A percentile compares a stretch with the other conserved stretches of the same genome.
These are phyloP conservation scores for Vigna reflexopilosa DNA, from an alignment of 306 rosid genomes.

Conservation along the genomic window DNA sequence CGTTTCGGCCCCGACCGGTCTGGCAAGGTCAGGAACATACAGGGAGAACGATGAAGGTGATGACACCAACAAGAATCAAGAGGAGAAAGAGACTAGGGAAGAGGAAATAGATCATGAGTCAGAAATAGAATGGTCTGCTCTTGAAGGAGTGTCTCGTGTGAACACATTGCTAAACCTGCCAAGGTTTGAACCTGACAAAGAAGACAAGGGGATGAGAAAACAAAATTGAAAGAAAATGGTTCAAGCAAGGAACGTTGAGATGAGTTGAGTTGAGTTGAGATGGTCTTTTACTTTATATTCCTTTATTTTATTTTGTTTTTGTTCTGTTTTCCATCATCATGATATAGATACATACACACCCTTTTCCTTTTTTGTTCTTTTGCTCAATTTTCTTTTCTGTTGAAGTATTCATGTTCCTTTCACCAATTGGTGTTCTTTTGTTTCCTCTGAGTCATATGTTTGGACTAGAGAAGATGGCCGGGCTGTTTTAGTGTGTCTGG, in stretches of 20 bases:
- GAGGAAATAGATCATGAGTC: conserved; percentile 60
- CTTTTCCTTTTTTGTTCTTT: conserved; percentile 27
- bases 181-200: conserved; percentile 82
- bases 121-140: conserved; percentile 90
- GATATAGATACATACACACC: conserved; percentile 34
- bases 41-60: conserved; percentile 52
- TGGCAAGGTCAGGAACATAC: conserved; percentile 60
- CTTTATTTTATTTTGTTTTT: not conserved
- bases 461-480: conserved; percentile 63
- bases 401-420: conserved; percentile 33
- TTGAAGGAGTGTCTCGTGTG: conserved; percentile 97
- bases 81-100: conserved; percentile 53
- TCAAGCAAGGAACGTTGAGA: conserved; percentile 30
- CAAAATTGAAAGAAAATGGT: conserved; percentile 57
- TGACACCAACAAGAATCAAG: conserved; percentile 50
- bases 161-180: conserved; percentile 92
- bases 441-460: conserved; percentile 29
- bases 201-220: conserved; percentile 53
- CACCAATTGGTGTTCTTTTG: conserved; percentile 21
- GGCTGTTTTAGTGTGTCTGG: conserved; percentile 86
- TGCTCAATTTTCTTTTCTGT: conserved; percentile 39
- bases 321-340: conserved; percentile 5
- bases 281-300: conserved; percentile 28
- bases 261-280: conserved; percentile 12
- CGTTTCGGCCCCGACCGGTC: conserved; percentile 42